Conservation (phyloP, 371 early-diverging fungal genomes). For the Mucor mucedo region DNA sequence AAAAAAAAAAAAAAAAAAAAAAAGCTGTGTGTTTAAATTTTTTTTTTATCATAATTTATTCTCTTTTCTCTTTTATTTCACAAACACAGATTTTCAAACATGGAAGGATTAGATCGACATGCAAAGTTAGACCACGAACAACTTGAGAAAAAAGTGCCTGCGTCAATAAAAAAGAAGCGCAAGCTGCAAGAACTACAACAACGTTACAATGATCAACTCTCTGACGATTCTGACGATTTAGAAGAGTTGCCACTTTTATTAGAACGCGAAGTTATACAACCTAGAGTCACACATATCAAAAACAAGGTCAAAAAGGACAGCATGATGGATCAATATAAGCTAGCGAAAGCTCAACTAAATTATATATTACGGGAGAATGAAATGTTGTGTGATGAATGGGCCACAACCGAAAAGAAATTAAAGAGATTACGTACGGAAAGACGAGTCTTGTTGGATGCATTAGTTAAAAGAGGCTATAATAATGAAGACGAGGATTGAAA, state of each 20-base stretch:
- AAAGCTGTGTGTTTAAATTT: neutral
- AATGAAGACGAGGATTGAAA: neutral
- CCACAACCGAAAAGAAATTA: slow-evolving; percentile 4
- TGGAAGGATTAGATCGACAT: slow-evolving; percentile 5
- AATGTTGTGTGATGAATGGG: slow-evolving; percentile 24
- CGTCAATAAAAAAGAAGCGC: slow-evolving; percentile 17
- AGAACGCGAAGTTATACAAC: neutral
- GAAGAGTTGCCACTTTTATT: neutral
- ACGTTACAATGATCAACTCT: slow-evolving; percentile 9
- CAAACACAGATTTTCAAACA: neutral
- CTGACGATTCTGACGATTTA: slow-evolving; percentile 9
- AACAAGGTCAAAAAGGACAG: slow-evolving; percentile 7
- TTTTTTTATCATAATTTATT: neutral
- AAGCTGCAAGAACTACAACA: slow-evolving; percentile 12
- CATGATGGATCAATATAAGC: slow-evolving; percentile 9
- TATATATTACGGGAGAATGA: slow-evolving; percentile 17
- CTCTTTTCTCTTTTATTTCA: neutral
- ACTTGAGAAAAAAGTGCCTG: slow-evolving; percentile 1
- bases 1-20: neutral
- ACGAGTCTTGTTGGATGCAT: slow-evolving; percentile 14
- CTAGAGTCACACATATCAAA: neutral
- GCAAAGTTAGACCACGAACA: neutral
- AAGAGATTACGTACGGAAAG: slow-evolving; percentile 15
- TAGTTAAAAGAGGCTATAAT: slow-evolving; percentile 11
- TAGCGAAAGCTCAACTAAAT: slow-evolving; percentile 15